Evolutionary conservation across 2,329 filamentous ascomycete genomes (phyloP), one percentile per base, ranked within the genome.

Genomic region (Pseudogymnoascus destructans): DNA sequence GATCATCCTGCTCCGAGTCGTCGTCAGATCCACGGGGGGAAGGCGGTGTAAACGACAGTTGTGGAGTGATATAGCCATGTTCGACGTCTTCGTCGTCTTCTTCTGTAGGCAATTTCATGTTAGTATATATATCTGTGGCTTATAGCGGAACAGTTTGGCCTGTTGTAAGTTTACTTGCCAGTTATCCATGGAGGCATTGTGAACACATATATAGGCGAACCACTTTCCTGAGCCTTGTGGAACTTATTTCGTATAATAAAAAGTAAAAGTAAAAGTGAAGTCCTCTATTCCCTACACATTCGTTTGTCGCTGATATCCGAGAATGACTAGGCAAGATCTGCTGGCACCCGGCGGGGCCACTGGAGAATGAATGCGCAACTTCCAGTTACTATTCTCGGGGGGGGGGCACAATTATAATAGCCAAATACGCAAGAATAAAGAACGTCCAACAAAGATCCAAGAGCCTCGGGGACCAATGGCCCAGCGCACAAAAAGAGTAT

Each of bases 401-500:
- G 42, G 42, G 42, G 23, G 23, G 4, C 3, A 49, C 23, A 49
- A 27, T 17, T 49, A 49, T 49, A 49, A 49, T 27, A 49, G 42
- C n/a, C 23, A 49, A 25, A 27, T 49, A 49, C 11, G 8, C 42
- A 49, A 49, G n/a, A 49, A 49, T 49, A 49, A 49, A 49, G 42
- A 49, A 49, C 4, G 42, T 1, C n/a, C 42, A 49, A 49, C 42
- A 49, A 49, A 49, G 42, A 49, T 49, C 7, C n/a, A 27, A 27
- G 9, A 27, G 23, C 13, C 42, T 49, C 42, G 3, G 23, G 42
- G n/a, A 25, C 42, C 42, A 49, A 49, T 49, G 42, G 23, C 42
- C 42, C 42, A 49, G 9, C 8, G n/a, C 23, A 49, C 42, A 27
- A 27, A 49, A 49, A 5, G 9, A 30, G 8, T 17, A 27, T 49